Conservation (phyloP, 495 filamentous ascomycete species). For the Choiromyces venosus region DNA sequence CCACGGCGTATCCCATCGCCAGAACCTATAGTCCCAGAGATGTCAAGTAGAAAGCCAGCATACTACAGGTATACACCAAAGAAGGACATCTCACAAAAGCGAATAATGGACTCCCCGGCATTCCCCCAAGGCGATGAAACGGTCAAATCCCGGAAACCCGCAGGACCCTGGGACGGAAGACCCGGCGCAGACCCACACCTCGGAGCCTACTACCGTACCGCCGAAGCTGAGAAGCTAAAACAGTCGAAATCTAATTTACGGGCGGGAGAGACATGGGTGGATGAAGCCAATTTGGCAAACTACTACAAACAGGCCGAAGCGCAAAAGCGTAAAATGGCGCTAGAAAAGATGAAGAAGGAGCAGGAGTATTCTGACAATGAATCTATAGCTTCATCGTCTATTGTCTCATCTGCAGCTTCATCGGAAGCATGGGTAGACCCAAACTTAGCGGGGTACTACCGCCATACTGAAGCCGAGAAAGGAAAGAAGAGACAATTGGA, state of each 20-base stretch:
- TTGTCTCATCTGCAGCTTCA: constrained; percentile 3
- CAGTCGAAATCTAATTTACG: background rate
- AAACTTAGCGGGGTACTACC: constrained; percentile 22
- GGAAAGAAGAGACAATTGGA: constrained; percentile 42
- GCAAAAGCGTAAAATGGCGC: constrained; percentile 23
- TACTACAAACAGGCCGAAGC: constrained; percentile 29
- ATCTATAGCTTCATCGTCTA: constrained; percentile 17
- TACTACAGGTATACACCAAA: constrained; percentile 28
- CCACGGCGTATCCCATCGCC: constrained; percentile 7
- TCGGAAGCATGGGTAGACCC: constrained; percentile 23
- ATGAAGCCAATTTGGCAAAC: constrained; percentile 20
- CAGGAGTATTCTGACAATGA: constrained; percentile 14
- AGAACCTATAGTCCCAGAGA: constrained; percentile 11
- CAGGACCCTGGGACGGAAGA: constrained; percentile 35
- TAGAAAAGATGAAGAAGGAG: constrained; percentile 26
- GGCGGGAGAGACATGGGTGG: constrained; percentile 9
- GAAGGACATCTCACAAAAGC: constrained; percentile 7
- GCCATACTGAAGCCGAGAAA: constrained; percentile 38
- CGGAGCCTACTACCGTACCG: constrained; percentile 32
- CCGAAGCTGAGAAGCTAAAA: constrained; percentile 20
- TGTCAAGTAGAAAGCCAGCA: constrained; percentile 14
- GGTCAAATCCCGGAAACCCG: constrained; percentile 10
- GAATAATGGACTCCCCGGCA: constrained; percentile 34
- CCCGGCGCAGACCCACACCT: constrained; percentile 30
- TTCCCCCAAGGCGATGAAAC: background rate